Conservation (phyloP, 495 filamentous ascomycete genomes). For the Penicillium macrosclerotiorum region DNA sequence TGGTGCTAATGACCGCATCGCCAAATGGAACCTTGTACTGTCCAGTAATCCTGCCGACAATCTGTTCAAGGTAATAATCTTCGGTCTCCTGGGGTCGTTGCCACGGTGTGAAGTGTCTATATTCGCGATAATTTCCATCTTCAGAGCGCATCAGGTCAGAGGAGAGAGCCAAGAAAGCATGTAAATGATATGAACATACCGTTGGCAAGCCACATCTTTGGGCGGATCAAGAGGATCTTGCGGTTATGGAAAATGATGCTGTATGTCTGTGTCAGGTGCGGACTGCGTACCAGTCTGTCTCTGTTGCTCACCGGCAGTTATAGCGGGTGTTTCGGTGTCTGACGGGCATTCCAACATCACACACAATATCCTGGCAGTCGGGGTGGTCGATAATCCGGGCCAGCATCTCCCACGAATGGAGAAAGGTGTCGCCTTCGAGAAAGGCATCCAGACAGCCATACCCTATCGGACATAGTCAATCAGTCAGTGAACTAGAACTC, state of each 20-base stretch:
- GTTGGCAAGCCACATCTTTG: slow-evolving; percentile 81
- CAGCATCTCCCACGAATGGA: slow-evolving; percentile 74
- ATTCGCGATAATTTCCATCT: slow-evolving; percentile 44
- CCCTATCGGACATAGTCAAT: slow-evolving; percentile 41
- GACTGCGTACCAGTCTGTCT: neutral
- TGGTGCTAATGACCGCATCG: slow-evolving; percentile 70
- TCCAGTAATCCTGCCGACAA: slow-evolving; percentile 60
- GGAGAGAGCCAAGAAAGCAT: too few relatives aligned
- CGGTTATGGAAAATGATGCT: slow-evolving; percentile 62
- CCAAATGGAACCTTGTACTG: slow-evolving; percentile 66
- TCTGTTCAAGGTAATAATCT: slow-evolving; percentile 68
- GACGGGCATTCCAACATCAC: slow-evolving; percentile 72
- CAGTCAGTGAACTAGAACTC: slow-evolving; percentile 30
- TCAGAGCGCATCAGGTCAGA: too few relatives aligned
- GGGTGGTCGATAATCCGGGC: slow-evolving; percentile 52
- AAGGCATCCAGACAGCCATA: slow-evolving; percentile 55
- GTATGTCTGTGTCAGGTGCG: slow-evolving; percentile 26
- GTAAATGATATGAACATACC: slow-evolving; percentile 37
- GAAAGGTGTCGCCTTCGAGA: slow-evolving; percentile 47
- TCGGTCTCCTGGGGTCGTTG: slow-evolving; percentile 58
- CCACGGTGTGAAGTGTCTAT: slow-evolving; percentile 67
- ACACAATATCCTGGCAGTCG: slow-evolving; percentile 69
- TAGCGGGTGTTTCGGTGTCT: slow-evolving; percentile 65
- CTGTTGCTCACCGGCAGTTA: slow-evolving; percentile 57
- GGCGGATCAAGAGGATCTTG: slow-evolving; percentile 72